A percentile compares a stretch with the other conserved stretches of the same genome.
Evolutionary conservation across 2,329 filamentous ascomycete genomes (phyloP).

Genomic region (Diaporthe australafricana): DNA sequence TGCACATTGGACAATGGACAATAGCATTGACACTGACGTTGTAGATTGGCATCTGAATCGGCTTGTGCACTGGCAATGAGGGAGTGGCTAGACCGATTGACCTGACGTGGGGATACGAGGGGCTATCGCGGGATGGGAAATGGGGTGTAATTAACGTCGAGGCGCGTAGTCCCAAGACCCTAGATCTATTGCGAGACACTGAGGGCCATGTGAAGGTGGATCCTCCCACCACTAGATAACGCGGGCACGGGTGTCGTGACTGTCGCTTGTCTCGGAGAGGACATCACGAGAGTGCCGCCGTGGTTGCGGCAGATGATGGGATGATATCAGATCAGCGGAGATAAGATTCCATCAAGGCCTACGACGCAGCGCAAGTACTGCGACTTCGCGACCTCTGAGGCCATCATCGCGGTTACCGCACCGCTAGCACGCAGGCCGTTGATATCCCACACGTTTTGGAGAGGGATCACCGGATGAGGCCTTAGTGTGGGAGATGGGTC

Average conservation of each 20-base stretch:
- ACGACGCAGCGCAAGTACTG: constrained; percentile 2
- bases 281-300: constrained; percentile 27
- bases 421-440: constrained; percentile 13
- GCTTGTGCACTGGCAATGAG: not conserved
- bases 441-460: constrained; percentile 16
- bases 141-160: not conserved
- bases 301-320: constrained; percentile 27
- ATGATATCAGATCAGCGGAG: constrained; percentile 23
- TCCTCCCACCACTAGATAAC: constrained; percentile 26
- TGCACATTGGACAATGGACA: not conserved
- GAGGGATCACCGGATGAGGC: constrained; percentile 30
- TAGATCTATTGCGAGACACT: constrained; percentile 10
- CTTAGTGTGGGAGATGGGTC: constrained; percentile 34
- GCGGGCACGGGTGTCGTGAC: constrained; percentile 14
- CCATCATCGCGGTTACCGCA: constrained; percentile 2
- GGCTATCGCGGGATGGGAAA: constrained; percentile 29
- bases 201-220: constrained; percentile 31
- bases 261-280: constrained; percentile 29
- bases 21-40: constrained; percentile 3
- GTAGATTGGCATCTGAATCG: not conserved
- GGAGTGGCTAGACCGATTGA: not conserved
- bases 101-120: not conserved
- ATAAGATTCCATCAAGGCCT: constrained; percentile 6
- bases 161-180: not conserved
- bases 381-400: constrained; percentile 19